Conservation (phyloP, 306 rosid genomes). For the Cicer pinnatifidum region DNA sequence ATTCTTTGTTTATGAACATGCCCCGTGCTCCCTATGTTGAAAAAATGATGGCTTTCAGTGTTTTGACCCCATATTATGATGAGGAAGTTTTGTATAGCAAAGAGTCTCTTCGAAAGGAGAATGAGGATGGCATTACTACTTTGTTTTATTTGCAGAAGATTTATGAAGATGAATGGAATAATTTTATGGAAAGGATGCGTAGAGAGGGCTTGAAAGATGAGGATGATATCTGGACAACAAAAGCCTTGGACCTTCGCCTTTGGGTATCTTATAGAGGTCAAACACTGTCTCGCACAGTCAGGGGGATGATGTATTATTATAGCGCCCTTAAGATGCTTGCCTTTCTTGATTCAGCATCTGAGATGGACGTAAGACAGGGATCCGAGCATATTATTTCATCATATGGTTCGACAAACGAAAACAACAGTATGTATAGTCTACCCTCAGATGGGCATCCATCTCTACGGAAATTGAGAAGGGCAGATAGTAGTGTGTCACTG, state of each 20-base stretch:
- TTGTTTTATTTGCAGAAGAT: slow-evolving; percentile 89
- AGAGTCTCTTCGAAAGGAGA: slow-evolving; percentile 67
- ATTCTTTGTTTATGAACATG: slow-evolving; percentile 94
- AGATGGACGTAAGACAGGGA: slow-evolving; percentile 65
- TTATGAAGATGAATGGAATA: slow-evolving; percentile 88
- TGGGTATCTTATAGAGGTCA: slow-evolving; percentile 97
- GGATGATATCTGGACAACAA: slow-evolving; percentile 61
- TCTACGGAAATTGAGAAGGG: slow-evolving; percentile 54
- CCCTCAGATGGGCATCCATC: slow-evolving; percentile 49
- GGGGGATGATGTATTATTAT: slow-evolving; percentile 97
- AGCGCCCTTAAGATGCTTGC: slow-evolving; percentile 88
- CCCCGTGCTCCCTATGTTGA: slow-evolving; percentile 91
- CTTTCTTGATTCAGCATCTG: slow-evolving; percentile 87
- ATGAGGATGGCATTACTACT: slow-evolving; percentile 89
- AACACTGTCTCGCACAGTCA: slow-evolving; percentile 87
- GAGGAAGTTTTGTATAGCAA: slow-evolving; percentile 80
- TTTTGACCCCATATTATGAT: slow-evolving; percentile 89
- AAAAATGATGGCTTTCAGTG: slow-evolving; percentile 89
- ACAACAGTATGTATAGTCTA: slow-evolving; percentile 50
- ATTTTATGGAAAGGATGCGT: slow-evolving; percentile 86
- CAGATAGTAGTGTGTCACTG: slow-evolving; percentile 56
- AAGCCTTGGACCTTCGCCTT: slow-evolving; percentile 70
- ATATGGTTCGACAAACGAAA: slow-evolving; percentile 54
- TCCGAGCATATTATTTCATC: slow-evolving; percentile 65
- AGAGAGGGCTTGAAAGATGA: slow-evolving; percentile 77